Evolutionary conservation across 305 asterid species (phyloP).

Genomic region (Nicotiana rustica): DNA sequence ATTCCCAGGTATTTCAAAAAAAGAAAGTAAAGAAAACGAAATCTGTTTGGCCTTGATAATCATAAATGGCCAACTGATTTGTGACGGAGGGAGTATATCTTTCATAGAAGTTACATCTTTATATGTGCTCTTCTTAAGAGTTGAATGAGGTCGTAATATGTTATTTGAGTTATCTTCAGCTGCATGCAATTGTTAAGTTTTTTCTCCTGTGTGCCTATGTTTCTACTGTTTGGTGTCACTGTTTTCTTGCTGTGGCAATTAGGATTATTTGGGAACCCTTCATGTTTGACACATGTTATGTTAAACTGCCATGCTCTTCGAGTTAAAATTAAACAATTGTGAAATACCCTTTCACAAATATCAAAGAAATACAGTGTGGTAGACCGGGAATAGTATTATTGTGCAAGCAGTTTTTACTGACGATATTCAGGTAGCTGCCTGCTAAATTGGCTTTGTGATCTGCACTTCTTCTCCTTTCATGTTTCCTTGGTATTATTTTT

Average conservation of each 20-base stretch:
- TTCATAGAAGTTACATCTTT: not conserved
- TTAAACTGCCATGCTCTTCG: not conserved
- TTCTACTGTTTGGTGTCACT: not conserved
- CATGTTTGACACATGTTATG: not conserved
- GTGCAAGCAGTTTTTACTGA: not conserved
- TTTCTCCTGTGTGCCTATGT: constrained; percentile 2
- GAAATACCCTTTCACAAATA: not conserved
- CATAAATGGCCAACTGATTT: not conserved
- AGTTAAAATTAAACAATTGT: not conserved
- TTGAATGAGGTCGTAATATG: not conserved
- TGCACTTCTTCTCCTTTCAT: not conserved
- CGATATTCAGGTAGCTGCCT: not conserved
- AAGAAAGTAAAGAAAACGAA: not conserved
- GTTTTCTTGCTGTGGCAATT: not conserved
- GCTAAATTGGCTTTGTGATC: not conserved
- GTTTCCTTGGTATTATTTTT: not conserved
- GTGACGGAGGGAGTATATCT: not conserved
- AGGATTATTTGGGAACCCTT: constrained; percentile 7
- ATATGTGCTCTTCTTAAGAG: not conserved
- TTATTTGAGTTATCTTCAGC: not conserved
- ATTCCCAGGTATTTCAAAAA: not conserved
- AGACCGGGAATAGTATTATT: not conserved
- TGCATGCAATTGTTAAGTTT: not conserved
- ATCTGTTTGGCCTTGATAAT: constrained; percentile 11
- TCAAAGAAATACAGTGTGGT: not conserved